These are phyloP conservation scores for Kazachstania sp. DNA, from an alignment of 1,139 yeast genomes.

Conservation along the genomic window DNA sequence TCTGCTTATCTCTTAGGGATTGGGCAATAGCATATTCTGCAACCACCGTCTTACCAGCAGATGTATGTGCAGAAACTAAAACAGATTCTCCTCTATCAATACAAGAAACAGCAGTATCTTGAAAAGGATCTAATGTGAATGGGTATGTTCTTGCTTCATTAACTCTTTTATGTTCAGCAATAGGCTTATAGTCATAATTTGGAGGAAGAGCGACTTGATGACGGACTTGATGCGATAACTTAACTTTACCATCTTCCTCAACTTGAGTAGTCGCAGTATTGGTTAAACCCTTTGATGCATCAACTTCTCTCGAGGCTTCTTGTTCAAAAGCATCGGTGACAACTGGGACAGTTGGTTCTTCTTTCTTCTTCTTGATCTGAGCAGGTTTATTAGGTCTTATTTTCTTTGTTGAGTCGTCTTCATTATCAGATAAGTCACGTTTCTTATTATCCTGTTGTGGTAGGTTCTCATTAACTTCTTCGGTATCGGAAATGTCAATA, in stretches of 20 bases:
- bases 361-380: conserved; percentile 33
- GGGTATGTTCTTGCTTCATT: conserved; percentile 85
- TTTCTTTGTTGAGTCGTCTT: conserved; percentile 16
- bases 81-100: conserved; percentile 94
- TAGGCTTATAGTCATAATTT: conserved; percentile 77
- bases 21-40: conserved; percentile 99
- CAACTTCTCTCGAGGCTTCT: conserved; percentile 83
- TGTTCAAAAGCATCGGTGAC: conserved; percentile 87
- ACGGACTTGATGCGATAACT: conserved; percentile 84
- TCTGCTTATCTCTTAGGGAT: conserved; percentile 78
- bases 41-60: conserved; percentile 98
- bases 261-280: conserved; percentile 29
- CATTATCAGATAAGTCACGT: conserved; percentile 9
- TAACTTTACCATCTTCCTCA: conserved; percentile 47
- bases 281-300: conserved; percentile 63
- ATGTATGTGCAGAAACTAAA: conserved; percentile 94
- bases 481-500: conserved; percentile 22
- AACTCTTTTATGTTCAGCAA: conserved; percentile 69
- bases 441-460: conserved; percentile 8
- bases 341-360: conserved; percentile 45
- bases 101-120: conserved; percentile 89
- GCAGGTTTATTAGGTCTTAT: conserved; percentile 27
- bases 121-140: conserved; percentile 88
- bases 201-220: conserved; percentile 98
- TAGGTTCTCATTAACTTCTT: conserved; percentile 11